These are phyloP conservation scores for Bacidia rubella DNA, from an alignment of 495 filamentous ascomycete genomes.

Conservation along the genomic window DNA sequence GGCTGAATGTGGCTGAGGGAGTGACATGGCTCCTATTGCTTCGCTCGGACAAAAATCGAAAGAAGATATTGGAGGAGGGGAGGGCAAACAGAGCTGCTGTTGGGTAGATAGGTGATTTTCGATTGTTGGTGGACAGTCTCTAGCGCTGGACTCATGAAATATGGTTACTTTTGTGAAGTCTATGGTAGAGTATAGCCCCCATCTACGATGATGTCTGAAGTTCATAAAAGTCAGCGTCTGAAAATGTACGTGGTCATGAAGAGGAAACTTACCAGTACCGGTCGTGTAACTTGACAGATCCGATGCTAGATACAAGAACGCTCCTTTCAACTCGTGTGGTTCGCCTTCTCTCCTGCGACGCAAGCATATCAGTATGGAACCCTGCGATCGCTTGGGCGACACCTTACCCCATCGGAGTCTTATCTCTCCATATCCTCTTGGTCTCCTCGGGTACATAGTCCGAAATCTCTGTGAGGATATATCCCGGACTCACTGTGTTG, in stretches of 20 bases:
- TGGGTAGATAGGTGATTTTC: too few species aligned
- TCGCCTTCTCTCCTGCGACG: constrained; percentile 46
- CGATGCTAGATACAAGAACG: constrained; percentile 74
- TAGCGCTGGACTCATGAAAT: too few species aligned
- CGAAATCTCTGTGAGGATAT: constrained; percentile 75
- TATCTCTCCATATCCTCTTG: constrained; percentile 63
- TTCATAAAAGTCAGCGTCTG: background rate
- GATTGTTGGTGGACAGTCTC: too few species aligned
- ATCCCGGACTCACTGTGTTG: constrained; percentile 76
- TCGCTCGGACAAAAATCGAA: too few species aligned
- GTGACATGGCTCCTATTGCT: too few species aligned
- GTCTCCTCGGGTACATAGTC: constrained; percentile 55
- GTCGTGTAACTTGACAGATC: constrained; percentile 79
- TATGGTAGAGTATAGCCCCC: constrained; percentile 10
- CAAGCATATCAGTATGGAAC: too few species aligned
- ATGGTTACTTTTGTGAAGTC: too few species aligned
- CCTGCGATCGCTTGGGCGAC: background rate
- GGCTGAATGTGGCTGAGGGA: too few species aligned
- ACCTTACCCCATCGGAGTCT: constrained; percentile 62
- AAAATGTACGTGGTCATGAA: background rate
- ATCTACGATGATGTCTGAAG: constrained; percentile 10
- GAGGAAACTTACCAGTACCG: constrained; percentile 28
- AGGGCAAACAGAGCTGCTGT: too few species aligned
- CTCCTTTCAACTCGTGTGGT: constrained; percentile 70
- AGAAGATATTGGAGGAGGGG: too few species aligned